A percentile compares a stretch with the other conserved stretches of the same genome.
Evolutionary conservation across 306 rosid genomes (phyloP).

Genomic region (Begonia peltatifolia): DNA sequence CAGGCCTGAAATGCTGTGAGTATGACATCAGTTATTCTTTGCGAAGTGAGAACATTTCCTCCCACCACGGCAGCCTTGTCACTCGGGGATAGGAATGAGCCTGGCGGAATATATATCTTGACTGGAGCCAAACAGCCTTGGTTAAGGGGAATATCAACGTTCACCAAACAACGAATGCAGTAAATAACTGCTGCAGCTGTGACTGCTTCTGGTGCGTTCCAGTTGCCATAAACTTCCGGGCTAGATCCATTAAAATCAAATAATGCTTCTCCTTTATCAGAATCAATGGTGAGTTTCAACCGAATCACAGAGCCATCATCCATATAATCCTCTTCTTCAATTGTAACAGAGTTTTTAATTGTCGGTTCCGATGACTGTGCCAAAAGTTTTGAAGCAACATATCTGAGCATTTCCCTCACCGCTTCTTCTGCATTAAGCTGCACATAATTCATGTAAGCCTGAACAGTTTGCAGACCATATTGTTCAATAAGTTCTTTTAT

Average conservation of each 20-base stretch:
- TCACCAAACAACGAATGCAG: slow-evolving; percentile 73
- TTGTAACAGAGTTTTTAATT: slow-evolving; percentile 20
- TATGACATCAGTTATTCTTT: slow-evolving; percentile 82
- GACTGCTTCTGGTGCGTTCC: slow-evolving; percentile 95
- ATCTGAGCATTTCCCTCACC: slow-evolving; percentile 85
- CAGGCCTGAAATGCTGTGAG: slow-evolving; percentile 90
- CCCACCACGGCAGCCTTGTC: slow-evolving; percentile 89
- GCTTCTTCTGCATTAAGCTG: slow-evolving; percentile 87
- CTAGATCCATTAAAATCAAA: slow-evolving; percentile 73
- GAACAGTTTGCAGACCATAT: slow-evolving; percentile 71
- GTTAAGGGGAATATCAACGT: slow-evolving; percentile 88
- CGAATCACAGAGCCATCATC: slow-evolving; percentile 89
- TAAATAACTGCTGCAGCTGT: slow-evolving; percentile 93
- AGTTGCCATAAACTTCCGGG: slow-evolving; percentile 85
- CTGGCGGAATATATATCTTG: slow-evolving; percentile 68
- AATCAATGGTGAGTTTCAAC: slow-evolving; percentile 72
- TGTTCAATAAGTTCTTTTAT: slow-evolving; percentile 74
- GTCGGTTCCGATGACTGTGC: slow-evolving; percentile 20
- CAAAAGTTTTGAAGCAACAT: slow-evolving; percentile 45
- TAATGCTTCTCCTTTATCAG: slow-evolving; percentile 64
- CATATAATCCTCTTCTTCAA: slow-evolving; percentile 93
- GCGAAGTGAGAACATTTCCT: slow-evolving; percentile 90
- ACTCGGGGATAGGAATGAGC: slow-evolving; percentile 88
- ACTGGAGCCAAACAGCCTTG: slow-evolving; percentile 99
- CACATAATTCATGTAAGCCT: slow-evolving; percentile 89